Evolutionary conservation across 306 rosid genomes (phyloP).

Genomic region (Inga oerstediana): DNA sequence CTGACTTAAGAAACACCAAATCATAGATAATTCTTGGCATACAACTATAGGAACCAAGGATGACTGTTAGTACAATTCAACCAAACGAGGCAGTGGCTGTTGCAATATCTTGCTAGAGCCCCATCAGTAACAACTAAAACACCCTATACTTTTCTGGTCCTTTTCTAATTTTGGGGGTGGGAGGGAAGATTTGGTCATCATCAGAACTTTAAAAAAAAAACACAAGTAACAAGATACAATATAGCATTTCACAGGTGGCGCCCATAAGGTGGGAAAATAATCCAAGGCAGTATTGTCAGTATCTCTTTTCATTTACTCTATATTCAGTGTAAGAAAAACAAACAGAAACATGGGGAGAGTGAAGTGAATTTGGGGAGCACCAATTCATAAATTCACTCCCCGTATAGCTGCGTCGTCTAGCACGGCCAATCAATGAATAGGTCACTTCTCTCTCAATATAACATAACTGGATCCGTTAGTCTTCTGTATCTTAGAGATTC

Average conservation of each 20-base stretch:
- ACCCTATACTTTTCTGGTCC: not conserved
- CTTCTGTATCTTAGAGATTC: conserved; percentile 90
- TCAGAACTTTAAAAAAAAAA: not conserved
- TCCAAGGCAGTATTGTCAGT: conserved; percentile 3
- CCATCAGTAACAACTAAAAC: not conserved
- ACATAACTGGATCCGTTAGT: conserved; percentile 70
- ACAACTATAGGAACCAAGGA: not conserved
- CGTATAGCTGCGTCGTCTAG: conserved; percentile 9
- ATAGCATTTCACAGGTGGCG: conserved; percentile 16
- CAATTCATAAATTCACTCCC: not conserved
- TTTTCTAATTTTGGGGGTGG: not conserved
- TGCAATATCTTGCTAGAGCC: not conserved
- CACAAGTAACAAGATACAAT: not conserved
- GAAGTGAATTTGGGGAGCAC: not conserved
- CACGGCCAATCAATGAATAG: conserved; percentile 1
- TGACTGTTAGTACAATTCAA: not conserved
- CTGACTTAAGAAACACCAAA: not conserved
- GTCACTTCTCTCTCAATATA: conserved; percentile 67
- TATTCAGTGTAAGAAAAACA: not conserved
- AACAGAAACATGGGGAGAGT: not conserved
- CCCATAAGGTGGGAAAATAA: conserved; percentile 7
- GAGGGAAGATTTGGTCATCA: conserved; percentile 6
- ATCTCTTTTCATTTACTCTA: not conserved
- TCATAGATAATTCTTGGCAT: not conserved
- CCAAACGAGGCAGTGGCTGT: not conserved